Conservation (phyloP, 2,329 filamentous ascomycete species). For the Aspergillus vadensis region DNA sequence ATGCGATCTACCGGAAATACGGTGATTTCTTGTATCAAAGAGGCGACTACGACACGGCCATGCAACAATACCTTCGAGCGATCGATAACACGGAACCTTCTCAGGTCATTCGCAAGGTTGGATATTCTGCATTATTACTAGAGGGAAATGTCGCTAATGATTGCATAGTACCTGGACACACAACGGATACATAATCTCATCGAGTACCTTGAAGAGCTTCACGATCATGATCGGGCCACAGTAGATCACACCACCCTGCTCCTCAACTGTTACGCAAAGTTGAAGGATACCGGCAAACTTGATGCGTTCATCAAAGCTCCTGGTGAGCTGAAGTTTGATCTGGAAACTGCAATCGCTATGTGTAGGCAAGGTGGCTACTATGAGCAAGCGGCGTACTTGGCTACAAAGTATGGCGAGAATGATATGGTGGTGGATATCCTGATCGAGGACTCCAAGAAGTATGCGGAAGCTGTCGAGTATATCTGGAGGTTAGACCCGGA, state of each 20-base stretch:
- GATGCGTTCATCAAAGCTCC: constrained; percentile 97
- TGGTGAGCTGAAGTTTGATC: constrained; percentile 84
- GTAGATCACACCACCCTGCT: constrained; percentile 93
- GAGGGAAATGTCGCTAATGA: constrained; percentile 16
- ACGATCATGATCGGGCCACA: constrained; percentile 90
- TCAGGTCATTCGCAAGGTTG: constrained; percentile 87
- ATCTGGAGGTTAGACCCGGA: constrained; percentile 85
- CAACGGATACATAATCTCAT: constrained; percentile 97
- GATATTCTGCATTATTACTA: background rate
- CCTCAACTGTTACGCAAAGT: constrained; percentile 94
- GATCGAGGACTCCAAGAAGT: constrained; percentile 92
- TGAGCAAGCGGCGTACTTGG: constrained; percentile 93
- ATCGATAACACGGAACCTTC: constrained; percentile 96
- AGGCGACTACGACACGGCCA: constrained; percentile 94
- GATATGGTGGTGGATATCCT: constrained; percentile 93
- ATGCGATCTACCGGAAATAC: constrained; percentile 88
- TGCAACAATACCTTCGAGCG: constrained; percentile 95
- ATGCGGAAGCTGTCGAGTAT: constrained; percentile 83
- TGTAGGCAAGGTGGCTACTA: constrained; percentile 96
- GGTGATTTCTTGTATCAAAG: constrained; percentile 94
- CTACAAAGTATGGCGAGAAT: constrained; percentile 89
- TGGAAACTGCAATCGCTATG: constrained; percentile 96
- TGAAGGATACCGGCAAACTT: constrained; percentile 95
- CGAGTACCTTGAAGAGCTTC: constrained; percentile 92
- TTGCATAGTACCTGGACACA: constrained; percentile 79